A percentile compares a stretch with the other conserved stretches of the same genome.
Conservation (phyloP, 768 basidiomycete species). For the Sistotremastrum suecicum region DNA sequence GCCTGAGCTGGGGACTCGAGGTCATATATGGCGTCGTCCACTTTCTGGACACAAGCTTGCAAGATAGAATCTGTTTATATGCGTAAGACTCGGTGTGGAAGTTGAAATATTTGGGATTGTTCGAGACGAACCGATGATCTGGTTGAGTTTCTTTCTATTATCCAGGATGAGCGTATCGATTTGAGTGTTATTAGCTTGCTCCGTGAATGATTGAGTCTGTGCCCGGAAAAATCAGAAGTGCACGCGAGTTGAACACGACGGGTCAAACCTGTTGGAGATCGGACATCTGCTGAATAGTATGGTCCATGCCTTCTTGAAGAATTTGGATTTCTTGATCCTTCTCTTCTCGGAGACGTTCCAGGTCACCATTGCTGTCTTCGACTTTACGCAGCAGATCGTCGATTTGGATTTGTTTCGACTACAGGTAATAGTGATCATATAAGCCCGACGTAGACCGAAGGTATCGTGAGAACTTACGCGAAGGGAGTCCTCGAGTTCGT, state of each 20-base stretch:
- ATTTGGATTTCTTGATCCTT: conserved; percentile 96
- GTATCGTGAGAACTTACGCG: conserved; percentile 36
- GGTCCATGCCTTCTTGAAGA: conserved; percentile 90
- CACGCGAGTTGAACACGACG: not conserved
- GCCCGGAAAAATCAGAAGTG: conserved; percentile 3
- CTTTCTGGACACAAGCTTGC: conserved; percentile 90
- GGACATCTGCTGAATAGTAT: conserved; percentile 73
- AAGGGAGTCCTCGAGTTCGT: conserved; percentile 92
- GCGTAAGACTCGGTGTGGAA: not conserved
- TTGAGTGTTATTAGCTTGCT: conserved; percentile 89
- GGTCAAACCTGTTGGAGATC: conserved; percentile 67
- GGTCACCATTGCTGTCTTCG: conserved; percentile 55
- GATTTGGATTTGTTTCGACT: conserved; percentile 95
- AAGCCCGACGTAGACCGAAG: not conserved
- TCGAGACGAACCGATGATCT: conserved; percentile 65
- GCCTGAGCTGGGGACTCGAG: conserved; percentile 90
- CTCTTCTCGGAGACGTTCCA: conserved; percentile 80
- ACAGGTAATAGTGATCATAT: conserved; percentile 4
- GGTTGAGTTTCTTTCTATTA: conserved; percentile 93
- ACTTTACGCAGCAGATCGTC: conserved; percentile 81
- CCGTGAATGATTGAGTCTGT: conserved; percentile 71
- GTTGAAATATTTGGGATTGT: conserved; percentile 6
- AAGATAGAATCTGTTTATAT: conserved; percentile 97
- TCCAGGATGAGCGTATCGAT: conserved; percentile 95
- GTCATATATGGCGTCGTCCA: conserved; percentile 96